phyloP scores from a whole-genome alignment of 148 eudicot species.

The Amaranthus hypochondriacus region DNA sequence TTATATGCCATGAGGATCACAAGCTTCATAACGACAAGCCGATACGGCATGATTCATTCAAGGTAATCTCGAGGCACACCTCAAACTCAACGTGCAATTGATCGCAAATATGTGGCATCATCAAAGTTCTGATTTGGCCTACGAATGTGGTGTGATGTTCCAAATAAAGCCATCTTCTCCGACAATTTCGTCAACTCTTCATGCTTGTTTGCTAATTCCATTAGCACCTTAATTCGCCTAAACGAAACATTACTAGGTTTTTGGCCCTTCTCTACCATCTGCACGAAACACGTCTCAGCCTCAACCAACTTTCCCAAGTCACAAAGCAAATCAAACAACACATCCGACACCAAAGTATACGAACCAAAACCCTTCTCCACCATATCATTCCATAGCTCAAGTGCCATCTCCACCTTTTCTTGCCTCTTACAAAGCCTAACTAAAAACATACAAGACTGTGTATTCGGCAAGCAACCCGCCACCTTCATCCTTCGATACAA shows the following conservation, averaged over 20 bases:
- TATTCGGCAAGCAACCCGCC: conserved; percentile 66
- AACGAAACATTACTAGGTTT: conserved; percentile 74
- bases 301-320: conserved; percentile 69
- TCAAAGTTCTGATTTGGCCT: conserved; percentile 29
- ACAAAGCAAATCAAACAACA: conserved; percentile 79
- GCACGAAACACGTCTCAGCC: conserved; percentile 73
- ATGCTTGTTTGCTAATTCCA: conserved; percentile 77
- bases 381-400: conserved; percentile 91
- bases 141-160: conserved; percentile 29
- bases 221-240: conserved; percentile 82
- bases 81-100: conserved; percentile 23
- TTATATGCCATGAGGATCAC: not conserved
- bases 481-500: conserved; percentile 71
- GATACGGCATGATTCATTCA: not conserved
- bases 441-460: conserved; percentile 85
- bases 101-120: conserved; percentile 25
- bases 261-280: conserved; percentile 85
- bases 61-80: not conserved
- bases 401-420: conserved; percentile 76
- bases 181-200: conserved; percentile 46
- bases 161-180: conserved; percentile 58
- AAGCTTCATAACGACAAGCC: not conserved
- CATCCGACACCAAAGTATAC: conserved; percentile 63
- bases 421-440: conserved; percentile 65
- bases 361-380: conserved; percentile 86